Conservation (phyloP, 805 yeast species). For the Starmerella lactis-condensi region DNA sequence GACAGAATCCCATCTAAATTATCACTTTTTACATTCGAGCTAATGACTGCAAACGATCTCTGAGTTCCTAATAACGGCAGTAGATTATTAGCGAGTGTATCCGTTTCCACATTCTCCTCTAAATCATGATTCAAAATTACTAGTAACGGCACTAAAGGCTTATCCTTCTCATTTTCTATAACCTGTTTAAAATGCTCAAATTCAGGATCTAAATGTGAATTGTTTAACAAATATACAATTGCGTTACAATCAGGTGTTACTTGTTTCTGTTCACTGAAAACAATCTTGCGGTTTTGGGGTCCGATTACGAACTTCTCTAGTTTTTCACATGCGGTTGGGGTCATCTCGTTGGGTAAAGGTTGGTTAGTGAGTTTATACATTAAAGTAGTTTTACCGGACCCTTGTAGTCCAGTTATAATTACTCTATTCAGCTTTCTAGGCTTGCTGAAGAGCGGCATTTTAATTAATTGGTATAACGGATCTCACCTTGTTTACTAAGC, state of each 20-base stretch:
- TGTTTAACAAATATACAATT: slow-evolving; percentile 7
- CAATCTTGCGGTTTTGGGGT: slow-evolving; percentile 5
- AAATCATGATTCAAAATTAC: slow-evolving; percentile 12
- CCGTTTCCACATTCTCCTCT: background rate
- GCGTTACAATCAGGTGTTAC: slow-evolving; percentile 8
- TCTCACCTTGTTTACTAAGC: too few relatives aligned
- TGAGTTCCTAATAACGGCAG: too few relatives aligned
- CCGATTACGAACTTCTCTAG: slow-evolving; percentile 8
- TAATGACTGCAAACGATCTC: too few relatives aligned
- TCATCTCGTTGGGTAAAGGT: slow-evolving; percentile 12
- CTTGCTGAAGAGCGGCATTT: too few relatives aligned
- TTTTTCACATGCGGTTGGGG: slow-evolving; percentile 11
- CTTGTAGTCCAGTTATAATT: slow-evolving; percentile 7
- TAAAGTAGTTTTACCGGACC: slow-evolving; percentile 11
- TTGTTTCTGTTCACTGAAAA: slow-evolving; percentile 10
- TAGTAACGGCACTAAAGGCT: slow-evolving; percentile 7
- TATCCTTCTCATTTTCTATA: background rate
- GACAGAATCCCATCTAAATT: too few relatives aligned
- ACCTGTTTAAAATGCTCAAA: slow-evolving; percentile 1
- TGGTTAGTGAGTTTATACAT: slow-evolving; percentile 10
- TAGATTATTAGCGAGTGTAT: background rate
- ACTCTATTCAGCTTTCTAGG: slow-evolving; percentile 5
- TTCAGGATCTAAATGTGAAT: slow-evolving; percentile 1
- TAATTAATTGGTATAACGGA: too few relatives aligned
- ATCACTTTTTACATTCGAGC: too few relatives aligned